Base-by-base conservation (phyloP, 306 rosid species). In the Bauhinia variegata region DNA sequence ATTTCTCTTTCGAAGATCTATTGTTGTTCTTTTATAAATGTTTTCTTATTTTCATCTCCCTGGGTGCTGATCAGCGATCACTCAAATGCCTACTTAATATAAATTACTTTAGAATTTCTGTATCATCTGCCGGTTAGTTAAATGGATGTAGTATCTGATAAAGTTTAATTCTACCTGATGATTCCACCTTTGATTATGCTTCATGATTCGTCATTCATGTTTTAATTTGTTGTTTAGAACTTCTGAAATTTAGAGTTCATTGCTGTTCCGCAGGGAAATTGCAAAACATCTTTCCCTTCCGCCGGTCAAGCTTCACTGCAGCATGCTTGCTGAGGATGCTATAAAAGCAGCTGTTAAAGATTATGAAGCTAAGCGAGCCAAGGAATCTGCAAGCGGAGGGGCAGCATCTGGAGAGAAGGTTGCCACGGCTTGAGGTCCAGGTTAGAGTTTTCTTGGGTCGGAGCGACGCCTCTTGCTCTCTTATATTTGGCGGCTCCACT, bases 251-350 rank as follows among this genome's bases (percentile, higher is more conserved):
- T 62, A 11, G 34, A 65, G 15, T 53, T 53, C 32, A 11, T 36
- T 56, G 17, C 44, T 80, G 15, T 60, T 16, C 7, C 75, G 69
- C 83, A 95, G 99, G 63, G 99, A 95, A 78, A 95, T 95, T 13
- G 99, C 99, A 13, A 90, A 95, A 76, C 97, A 91, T 77, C 97
- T 95, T 4, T 86, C 96, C 2, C 99, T 95, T 42, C 99, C 99
- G 23, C 99, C 99, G 0, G 99, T 95, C 11, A 95, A 95, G 88
- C 84, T 95, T 67, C 99, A 95, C 78, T 90, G 99, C 83, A 95
- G 97, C 84, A 95, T 95, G 99, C 97, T 95, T 41, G 99, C 99
- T 11, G 99, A 95, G 85, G 99, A 95, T 74, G 99, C 99, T 4
- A 95, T 95, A 67, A 95, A 95, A 80, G 97, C 99, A 48, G 99